A percentile compares a stretch with the other conserved stretches of the same genome.
phyloP scores from a whole-genome alignment of 331 rosid genomes.

The Dryas integrifolia region DNA sequence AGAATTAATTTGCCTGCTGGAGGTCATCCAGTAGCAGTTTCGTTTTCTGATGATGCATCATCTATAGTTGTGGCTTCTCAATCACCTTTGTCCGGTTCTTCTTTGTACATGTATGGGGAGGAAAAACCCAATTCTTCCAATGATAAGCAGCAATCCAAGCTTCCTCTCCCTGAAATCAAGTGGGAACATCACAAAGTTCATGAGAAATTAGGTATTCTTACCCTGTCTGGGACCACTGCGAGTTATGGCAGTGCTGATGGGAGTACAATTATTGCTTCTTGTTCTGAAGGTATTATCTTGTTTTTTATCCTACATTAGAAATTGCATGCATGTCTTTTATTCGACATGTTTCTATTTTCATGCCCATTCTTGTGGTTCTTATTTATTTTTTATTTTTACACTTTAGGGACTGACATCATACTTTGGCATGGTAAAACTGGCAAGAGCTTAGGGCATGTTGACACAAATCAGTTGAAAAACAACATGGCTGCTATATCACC shows the following conservation, averaged over 20 bases:
- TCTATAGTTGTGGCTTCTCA: constrained; percentile 84
- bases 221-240: constrained; percentile 71
- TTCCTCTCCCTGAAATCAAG: constrained; percentile 91
- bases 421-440: constrained; percentile 96
- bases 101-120: constrained; percentile 89
- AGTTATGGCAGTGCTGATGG: constrained; percentile 94
- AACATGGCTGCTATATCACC: constrained; percentile 91
- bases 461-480: constrained; percentile 94
- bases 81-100: constrained; percentile 51
- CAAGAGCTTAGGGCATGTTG: constrained; percentile 78
- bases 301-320: constrained; percentile 8
- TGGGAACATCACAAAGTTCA: constrained; percentile 89
- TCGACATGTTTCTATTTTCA: constrained; percentile 6
- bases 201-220: constrained; percentile 64
- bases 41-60: constrained; percentile 64
- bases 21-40: constrained; percentile 80
- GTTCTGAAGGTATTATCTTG: constrained; percentile 79
- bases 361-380: constrained; percentile 16
- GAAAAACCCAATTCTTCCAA: constrained; percentile 55
- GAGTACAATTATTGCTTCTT: constrained; percentile 77
- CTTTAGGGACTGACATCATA: constrained; percentile 81
- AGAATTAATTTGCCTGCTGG: constrained; percentile 90
- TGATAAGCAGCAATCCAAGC: constrained; percentile 68
- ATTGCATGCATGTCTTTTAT: not conserved
- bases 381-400: constrained; percentile 6